Conservation (phyloP, 2,329 filamentous ascomycete genomes). For the Helotiales sp. region DNA sequence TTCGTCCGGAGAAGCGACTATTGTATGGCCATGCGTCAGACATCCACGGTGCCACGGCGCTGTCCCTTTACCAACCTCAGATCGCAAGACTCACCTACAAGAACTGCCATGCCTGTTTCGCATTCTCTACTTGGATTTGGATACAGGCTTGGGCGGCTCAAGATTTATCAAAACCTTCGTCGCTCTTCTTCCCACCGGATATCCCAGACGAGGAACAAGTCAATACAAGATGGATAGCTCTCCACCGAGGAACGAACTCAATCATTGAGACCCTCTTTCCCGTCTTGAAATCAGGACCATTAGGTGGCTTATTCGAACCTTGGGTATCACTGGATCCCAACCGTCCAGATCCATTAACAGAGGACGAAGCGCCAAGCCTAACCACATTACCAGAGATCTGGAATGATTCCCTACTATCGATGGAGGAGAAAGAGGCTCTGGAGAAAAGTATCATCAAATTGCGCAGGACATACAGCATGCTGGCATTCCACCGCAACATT, state of each 20-base stretch:
- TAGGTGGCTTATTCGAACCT: conserved; percentile 25
- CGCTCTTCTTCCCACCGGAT: conserved; percentile 36
- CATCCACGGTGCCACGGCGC: conserved; percentile 33
- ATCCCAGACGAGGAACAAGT: conserved; percentile 28
- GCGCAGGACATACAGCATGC: conserved; percentile 23
- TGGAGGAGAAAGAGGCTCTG: conserved; percentile 14
- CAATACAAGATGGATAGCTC: conserved; percentile 34
- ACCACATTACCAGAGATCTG: conserved; percentile 19
- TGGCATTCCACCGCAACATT: conserved; percentile 25
- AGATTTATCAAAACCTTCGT: conserved; percentile 24
- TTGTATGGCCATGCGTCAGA: conserved; percentile 33
- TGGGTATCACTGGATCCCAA: conserved; percentile 23
- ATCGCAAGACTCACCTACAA: conserved; percentile 47
- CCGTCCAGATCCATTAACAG: conserved; percentile 15
- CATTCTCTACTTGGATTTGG: conserved; percentile 36
- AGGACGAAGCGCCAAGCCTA: conserved; percentile 21
- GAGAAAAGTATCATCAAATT: conserved; percentile 13
- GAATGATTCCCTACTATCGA: conserved; percentile 9
- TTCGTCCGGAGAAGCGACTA: conserved; percentile 22
- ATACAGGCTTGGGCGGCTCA: conserved; percentile 37
- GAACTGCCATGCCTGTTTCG: conserved; percentile 35
- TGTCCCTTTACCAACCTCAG: conserved; percentile 35
- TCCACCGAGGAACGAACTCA: conserved; percentile 34
- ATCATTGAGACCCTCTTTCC: conserved; percentile 25
- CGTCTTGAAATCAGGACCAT: conserved; percentile 25